Evolutionary conservation across 495 filamentous ascomycete genomes (phyloP).

Genomic region (Penicillium cataractarum): DNA sequence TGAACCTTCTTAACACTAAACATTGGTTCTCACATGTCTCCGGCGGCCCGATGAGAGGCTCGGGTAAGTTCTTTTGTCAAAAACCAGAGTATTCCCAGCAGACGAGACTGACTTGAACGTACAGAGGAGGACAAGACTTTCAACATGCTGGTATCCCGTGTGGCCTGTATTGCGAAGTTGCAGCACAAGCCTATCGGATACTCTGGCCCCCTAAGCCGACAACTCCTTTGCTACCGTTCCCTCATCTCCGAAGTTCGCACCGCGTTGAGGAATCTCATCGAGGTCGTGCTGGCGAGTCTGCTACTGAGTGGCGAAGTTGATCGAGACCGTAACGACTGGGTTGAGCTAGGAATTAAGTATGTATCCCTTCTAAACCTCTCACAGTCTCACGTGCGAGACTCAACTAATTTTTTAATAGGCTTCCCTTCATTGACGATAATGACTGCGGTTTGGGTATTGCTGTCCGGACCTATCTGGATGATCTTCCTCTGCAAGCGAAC

Average conservation of each 20-base stretch:
- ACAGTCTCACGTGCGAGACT: not conserved
- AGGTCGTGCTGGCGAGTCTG: slow-evolving; percentile 76
- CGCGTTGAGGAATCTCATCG: slow-evolving; percentile 77
- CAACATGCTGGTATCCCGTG: slow-evolving; percentile 79
- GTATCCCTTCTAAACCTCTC: slow-evolving; percentile 30
- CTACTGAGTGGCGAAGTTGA: slow-evolving; percentile 77
- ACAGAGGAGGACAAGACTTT: slow-evolving; percentile 67
- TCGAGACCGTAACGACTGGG: slow-evolving; percentile 70
- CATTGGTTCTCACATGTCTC: slow-evolving; percentile 61
- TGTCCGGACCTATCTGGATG: slow-evolving; percentile 91
- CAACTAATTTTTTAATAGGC: slow-evolving; percentile 57
- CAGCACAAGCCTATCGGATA: slow-evolving; percentile 86
- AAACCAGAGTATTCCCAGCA: not conserved
- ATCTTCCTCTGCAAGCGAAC: slow-evolving; percentile 60
- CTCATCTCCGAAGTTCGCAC: slow-evolving; percentile 77
- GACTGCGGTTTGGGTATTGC: slow-evolving; percentile 88
- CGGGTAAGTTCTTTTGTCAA: slow-evolving; percentile 45
- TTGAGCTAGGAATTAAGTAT: slow-evolving; percentile 72
- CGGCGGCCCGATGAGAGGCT: slow-evolving; percentile 61
- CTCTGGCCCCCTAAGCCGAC: slow-evolving; percentile 90
- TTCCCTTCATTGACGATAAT: slow-evolving; percentile 84
- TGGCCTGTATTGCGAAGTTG: slow-evolving; percentile 79
- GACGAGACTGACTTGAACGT: slow-evolving; percentile 1
- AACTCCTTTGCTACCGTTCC: slow-evolving; percentile 84
- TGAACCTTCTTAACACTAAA: slow-evolving; percentile 72